Base-by-base conservation (phyloP, 257 asterid species). In the Penstemon barbatus region DNA sequence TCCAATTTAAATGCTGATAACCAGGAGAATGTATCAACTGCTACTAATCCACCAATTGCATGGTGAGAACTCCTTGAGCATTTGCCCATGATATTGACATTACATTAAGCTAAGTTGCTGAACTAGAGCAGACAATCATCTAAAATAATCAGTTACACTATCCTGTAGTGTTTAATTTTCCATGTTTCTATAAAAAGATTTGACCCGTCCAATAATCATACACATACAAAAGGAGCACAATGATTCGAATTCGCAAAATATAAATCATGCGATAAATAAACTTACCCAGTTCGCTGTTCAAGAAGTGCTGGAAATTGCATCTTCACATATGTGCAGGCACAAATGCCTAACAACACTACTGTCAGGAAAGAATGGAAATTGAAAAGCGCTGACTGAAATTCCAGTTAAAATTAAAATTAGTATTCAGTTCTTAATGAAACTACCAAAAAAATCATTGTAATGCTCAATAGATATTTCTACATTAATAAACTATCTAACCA, bases 271-370 rank as follows among this genome's bases (percentile, higher is more conserved):
- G 57, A 72, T 5, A 57, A 51, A 55, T 19, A 57, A 68, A 50
- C 77, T 77, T 79, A 85, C 87, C 91, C 91, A 57, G 88, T 81
- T 63, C 84, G 79, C 6, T 81, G 85, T 76, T 85, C 87, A 48
- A 83, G 87, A 71, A 85, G 86, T 40, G 88, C 88, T 46, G 89
- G 82, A 74, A 83, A 85, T 33, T 85, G 87, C 80, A 85, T 79
- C 85, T 85, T 85, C 68, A 85, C 77, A 63, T 73, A 85, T 8
- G 91, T 83, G 80, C 91, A 85, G 19, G 82, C 63, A 72, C 85
- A 81, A 61, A 81, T 78, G 73, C 85, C 79, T 71, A 81, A 71
- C 71, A 81, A 63, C 70, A 81, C 85, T 48, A 74, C 80, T 36
- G 83, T 81, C 56, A 81, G 67, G 77, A 81, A 81, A 19, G 82